A percentile compares a stretch with the other conserved stretches of the same genome.
Evolutionary conservation across 306 rosid genomes (phyloP).

Genomic region (Prinsepia uniflora): DNA sequence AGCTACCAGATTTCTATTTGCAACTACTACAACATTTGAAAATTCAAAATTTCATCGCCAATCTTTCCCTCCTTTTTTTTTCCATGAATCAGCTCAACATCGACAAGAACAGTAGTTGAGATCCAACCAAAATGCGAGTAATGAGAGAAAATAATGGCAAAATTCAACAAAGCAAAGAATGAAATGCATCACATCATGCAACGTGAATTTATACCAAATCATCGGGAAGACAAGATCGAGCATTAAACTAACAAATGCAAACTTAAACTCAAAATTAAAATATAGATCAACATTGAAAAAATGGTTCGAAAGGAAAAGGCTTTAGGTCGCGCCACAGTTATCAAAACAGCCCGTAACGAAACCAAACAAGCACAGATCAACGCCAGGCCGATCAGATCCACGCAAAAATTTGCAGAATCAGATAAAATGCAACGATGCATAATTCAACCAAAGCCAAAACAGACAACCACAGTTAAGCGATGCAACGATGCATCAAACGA

Average conservation of each 20-base stretch:
- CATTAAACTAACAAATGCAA: neutral
- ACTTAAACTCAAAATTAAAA: neutral
- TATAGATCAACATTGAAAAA: neutral
- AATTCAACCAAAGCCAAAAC: neutral
- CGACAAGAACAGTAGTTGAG: neutral
- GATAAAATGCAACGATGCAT: neutral
- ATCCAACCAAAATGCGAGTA: neutral
- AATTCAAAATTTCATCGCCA: neutral
- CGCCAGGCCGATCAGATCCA: slow-evolving; percentile 6
- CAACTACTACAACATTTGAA: neutral
- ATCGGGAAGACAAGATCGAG: neutral
- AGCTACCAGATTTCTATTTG: neutral
- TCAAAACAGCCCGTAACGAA: neutral
- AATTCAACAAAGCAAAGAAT: neutral
- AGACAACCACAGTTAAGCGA: neutral
- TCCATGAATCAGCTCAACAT: neutral
- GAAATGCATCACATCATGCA: slow-evolving; percentile 1
- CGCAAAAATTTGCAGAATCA: neutral
- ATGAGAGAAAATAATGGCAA: neutral
- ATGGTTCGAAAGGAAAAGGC: neutral
- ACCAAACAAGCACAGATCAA: neutral
- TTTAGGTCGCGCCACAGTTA: neutral
- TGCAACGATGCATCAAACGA: neutral
- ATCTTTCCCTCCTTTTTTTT: slow-evolving; percentile 12
- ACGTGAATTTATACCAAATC: neutral